Conservation (phyloP, 1,284 basidiomycete genomes). For the Takashimella tepidaria region DNA sequence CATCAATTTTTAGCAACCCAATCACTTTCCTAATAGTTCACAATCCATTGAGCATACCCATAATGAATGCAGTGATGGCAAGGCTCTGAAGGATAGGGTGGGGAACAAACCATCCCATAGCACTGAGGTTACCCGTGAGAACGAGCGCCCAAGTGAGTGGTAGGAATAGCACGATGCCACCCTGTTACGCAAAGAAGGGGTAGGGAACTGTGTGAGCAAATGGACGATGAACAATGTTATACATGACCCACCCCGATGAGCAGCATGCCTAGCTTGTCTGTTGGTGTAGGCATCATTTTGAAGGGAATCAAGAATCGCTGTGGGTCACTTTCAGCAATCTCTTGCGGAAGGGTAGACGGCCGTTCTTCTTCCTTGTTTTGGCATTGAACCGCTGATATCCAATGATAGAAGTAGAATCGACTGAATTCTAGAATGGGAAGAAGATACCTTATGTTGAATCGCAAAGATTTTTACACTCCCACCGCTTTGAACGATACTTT, state of each 20-base stretch:
- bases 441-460: too few species aligned
- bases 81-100: conserved; percentile 43
- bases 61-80: conserved; percentile 32
- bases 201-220: not conserved
- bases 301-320: not conserved
- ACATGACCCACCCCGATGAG: conserved; percentile 4
- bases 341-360: too few species aligned
- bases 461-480: too few species aligned
- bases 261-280: not conserved
- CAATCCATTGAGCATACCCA: conserved; percentile 20
- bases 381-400: too few species aligned
- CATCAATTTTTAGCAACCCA: not conserved
- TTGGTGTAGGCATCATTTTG: not conserved
- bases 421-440: too few species aligned
- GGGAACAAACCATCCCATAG: conserved; percentile 38
- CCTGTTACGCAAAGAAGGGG: conserved; percentile 9
- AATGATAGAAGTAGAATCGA: too few species aligned
- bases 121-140: conserved; percentile 16
- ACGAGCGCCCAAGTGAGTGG: conserved; percentile 34
- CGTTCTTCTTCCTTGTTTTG: too few species aligned
- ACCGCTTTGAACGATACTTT: too few species aligned
- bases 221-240: not conserved
- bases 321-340: not conserved
- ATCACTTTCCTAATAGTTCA: too few species aligned
- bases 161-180: conserved; percentile 32